Conservation (phyloP, 1,284 basidiomycete genomes). For the Macrocystidia cucumis region DNA sequence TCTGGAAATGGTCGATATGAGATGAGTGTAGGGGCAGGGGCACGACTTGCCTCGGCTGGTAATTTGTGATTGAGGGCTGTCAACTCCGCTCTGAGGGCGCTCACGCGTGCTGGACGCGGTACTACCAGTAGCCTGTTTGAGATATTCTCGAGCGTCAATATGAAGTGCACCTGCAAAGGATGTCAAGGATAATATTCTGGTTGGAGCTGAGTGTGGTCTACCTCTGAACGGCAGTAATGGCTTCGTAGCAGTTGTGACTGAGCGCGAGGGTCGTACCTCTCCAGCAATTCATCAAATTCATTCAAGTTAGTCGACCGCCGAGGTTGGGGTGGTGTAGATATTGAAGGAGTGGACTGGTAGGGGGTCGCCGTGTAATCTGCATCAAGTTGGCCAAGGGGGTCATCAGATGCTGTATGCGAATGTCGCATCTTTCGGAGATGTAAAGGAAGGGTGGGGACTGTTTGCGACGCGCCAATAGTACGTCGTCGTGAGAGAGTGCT, state of each 20-base stretch:
- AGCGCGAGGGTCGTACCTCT: conserved; percentile 58
- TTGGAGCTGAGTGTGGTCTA: conserved; percentile 16
- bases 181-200: conserved; percentile 12
- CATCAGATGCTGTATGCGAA: conserved; percentile 55
- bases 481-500: conserved; percentile 28
- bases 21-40: conserved; percentile 7
- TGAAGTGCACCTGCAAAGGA: conserved; percentile 64
- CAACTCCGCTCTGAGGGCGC: conserved; percentile 91
- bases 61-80: conserved; percentile 95
- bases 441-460: conserved; percentile 60
- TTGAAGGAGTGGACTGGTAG: conserved; percentile 61
- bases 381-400: conserved; percentile 68
- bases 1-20: conserved; percentile 31
- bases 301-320: conserved; percentile 35
- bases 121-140: conserved; percentile 89
- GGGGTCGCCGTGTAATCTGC: conserved; percentile 33
- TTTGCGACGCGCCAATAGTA: conserved; percentile 55
- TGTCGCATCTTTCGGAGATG: conserved; percentile 43
- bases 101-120: conserved; percentile 91
- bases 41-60: conserved; percentile 73
- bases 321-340: conserved; percentile 39
- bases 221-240: conserved; percentile 91
- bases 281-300: conserved; percentile 46
- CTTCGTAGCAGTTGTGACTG: conserved; percentile 75
- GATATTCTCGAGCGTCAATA: conserved; percentile 88